phyloP scores from a whole-genome alignment of 106 monocot species.

The Dioscorea alata region DNA sequence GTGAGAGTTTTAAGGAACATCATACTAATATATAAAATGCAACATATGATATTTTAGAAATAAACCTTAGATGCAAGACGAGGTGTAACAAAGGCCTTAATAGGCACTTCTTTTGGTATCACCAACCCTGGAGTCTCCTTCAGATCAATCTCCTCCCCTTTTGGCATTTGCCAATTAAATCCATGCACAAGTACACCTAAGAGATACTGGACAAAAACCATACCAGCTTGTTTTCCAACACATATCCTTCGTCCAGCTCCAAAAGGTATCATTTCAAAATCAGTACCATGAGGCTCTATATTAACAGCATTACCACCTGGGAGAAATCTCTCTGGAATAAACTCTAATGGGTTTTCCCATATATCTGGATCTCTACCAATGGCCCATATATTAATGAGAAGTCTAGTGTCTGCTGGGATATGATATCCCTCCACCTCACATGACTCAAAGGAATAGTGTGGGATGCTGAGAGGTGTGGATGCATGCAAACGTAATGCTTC shows the following conservation, averaged over 20 bases:
- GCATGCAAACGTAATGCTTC: constrained; percentile 35
- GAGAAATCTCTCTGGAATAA: constrained; percentile 35
- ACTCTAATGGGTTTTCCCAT: constrained; percentile 32
- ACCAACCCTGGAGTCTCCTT: background rate
- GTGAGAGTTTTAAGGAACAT: too few species aligned
- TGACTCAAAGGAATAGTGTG: constrained; percentile 8
- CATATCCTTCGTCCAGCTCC: background rate
- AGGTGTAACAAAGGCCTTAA: background rate
- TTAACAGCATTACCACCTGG: background rate
- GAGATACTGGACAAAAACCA: background rate
- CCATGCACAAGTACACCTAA: background rate
- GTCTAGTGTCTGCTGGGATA: constrained; percentile 15
- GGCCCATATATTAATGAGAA: constrained; percentile 37
- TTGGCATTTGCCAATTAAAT: background rate
- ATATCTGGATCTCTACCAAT: constrained; percentile 23
- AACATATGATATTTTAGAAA: too few species aligned
- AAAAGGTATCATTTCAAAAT: constrained; percentile 7
- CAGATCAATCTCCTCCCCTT: background rate
- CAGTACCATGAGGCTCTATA: background rate
- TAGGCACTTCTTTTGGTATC: background rate
- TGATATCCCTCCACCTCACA: constrained; percentile 25
- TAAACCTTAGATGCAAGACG: background rate
- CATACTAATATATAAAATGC: too few species aligned
- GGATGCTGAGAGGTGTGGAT: background rate
- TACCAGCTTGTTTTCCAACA: background rate